Evolutionary conservation across 352 stramenopile species (phyloP).

Genomic region (Aphanomyces stellatus): DNA sequence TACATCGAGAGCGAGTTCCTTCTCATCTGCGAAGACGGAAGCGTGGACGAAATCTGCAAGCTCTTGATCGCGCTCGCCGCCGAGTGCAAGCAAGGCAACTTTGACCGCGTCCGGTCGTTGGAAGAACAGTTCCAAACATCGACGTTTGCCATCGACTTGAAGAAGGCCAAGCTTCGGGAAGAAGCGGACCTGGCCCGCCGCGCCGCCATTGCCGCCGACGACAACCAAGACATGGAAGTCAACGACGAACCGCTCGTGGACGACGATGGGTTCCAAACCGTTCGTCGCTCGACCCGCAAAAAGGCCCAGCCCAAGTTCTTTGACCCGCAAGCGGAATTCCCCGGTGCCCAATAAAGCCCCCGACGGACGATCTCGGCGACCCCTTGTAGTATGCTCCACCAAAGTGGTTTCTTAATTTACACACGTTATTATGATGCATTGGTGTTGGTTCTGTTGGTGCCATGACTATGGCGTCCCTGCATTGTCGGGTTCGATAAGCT

Average conservation of each 20-base stretch:
- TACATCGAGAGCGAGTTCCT: conserved; percentile 74
- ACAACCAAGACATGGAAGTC: conserved; percentile 28
- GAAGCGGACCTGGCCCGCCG: conserved; percentile 23
- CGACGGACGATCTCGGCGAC: no score
- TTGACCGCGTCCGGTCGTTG: conserved; percentile 51
- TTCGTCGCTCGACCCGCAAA: conserved; percentile 58
- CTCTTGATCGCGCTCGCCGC: conserved; percentile 55
- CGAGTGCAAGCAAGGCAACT: conserved; percentile 72
- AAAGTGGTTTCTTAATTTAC: no score
- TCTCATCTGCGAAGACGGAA: conserved; percentile 69
- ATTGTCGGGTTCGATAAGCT: no score
- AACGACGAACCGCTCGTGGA: conserved; percentile 32
- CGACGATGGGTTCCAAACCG: conserved; percentile 63
- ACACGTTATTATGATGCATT: no score
- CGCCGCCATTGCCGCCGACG: conserved; percentile 22
- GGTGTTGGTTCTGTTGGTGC: no score
- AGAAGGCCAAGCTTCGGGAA: conserved; percentile 55
- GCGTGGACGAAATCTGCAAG: conserved; percentile 57
- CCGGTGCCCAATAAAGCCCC: conserved; percentile 52
- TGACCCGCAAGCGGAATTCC: conserved; percentile 64
- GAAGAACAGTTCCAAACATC: conserved; percentile 55
- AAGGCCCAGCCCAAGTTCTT: conserved; percentile 65
- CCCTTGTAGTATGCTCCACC: no score
- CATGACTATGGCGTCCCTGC: no score
- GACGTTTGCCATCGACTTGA: conserved; percentile 74